Evolutionary conservation across 202 grass and related monocot species (phyloP).

Genomic region (Hordeum pubiflorum): DNA sequence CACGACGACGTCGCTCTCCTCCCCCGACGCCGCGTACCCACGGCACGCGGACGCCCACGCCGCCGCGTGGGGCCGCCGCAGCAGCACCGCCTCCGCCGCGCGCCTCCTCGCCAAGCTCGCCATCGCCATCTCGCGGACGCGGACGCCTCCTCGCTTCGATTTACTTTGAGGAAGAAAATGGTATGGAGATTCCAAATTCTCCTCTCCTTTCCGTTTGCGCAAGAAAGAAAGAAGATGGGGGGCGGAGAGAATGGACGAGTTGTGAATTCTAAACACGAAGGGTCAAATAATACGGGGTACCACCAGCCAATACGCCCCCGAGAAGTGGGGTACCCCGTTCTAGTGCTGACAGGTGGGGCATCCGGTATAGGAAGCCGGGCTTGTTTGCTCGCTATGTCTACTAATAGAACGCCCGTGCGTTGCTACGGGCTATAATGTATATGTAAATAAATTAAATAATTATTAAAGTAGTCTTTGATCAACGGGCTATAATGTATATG

Average conservation of each 20-base stretch:
- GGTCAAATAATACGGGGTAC: background rate
- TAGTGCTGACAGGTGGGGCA: background rate
- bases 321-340: background rate
- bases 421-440: no score
- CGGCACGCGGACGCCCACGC: conserved; percentile 18
- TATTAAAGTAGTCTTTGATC: no score
- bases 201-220: conserved; percentile 21
- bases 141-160: background rate
- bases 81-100: conserved; percentile 35
- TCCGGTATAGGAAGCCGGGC: background rate
- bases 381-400: background rate
- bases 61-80: conserved; percentile 28
- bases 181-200: background rate
- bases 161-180: background rate
- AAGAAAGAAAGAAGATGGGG: conserved; percentile 34
- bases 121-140: conserved; percentile 51
- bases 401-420: no score
- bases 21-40: conserved; percentile 41
- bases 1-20: conserved; percentile 82
- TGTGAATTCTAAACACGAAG: conserved; percentile 15
- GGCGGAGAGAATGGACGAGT: background rate
- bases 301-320: background rate
- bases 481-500: no score
- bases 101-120: conserved; percentile 53
- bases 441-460: no score